phyloP scores from a whole-genome alignment of 306 rosid species.

The Inga laurina region DNA sequence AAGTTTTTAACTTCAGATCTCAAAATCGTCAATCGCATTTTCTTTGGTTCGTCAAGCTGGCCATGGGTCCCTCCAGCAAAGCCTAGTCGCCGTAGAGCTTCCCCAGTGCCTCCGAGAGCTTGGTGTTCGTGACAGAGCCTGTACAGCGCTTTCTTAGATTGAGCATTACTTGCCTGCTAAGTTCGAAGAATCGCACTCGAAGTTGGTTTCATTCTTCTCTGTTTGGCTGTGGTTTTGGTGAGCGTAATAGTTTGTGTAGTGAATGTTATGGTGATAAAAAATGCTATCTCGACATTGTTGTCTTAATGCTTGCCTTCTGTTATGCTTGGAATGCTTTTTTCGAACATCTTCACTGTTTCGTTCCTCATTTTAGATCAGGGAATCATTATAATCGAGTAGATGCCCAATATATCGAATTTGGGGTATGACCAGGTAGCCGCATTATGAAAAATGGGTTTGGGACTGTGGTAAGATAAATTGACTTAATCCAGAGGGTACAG shows the following conservation, averaged over 20 bases:
- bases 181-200: constrained; percentile 24
- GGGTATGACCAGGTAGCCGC: neutral
- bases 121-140: neutral
- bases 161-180: constrained; percentile 16
- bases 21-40: constrained; percentile 30
- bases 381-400: constrained; percentile 8
- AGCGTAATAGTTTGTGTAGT: constrained; percentile 9
- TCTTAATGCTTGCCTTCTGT: constrained; percentile 3
- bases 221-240: constrained; percentile 37
- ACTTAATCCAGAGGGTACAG: constrained; percentile 5
- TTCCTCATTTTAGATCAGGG: constrained; percentile 16
- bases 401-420: neutral
- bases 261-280: constrained; percentile 26
- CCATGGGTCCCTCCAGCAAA: neutral
- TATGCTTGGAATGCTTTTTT: constrained; percentile 16
- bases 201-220: constrained; percentile 19
- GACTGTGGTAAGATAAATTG: constrained; percentile 3
- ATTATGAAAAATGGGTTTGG: constrained; percentile 20
- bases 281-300: constrained; percentile 23
- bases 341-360: neutral
- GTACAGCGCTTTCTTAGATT: neutral
- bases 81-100: constrained; percentile 5
- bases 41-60: neutral
- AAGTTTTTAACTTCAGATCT: constrained; percentile 39
- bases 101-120: neutral